Conservation (phyloP, 2,329 filamentous ascomycete species). For the Microdochium nivale region DNA sequence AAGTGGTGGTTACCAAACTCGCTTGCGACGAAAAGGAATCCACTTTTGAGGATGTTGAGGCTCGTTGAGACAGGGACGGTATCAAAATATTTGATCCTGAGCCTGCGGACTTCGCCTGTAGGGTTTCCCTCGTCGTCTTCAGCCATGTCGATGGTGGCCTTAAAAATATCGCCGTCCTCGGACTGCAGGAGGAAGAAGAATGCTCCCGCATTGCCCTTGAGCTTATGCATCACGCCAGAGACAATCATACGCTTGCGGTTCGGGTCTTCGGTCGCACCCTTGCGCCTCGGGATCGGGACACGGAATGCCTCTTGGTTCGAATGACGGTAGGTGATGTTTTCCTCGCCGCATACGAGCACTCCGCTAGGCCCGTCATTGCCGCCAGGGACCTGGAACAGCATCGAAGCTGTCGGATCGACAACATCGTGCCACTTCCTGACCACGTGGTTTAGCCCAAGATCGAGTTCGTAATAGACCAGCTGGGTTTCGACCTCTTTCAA, state of each 20-base stretch:
- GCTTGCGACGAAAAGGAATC: constrained; percentile 86
- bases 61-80: constrained; percentile 83
- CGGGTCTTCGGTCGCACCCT: constrained; percentile 84
- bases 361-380: constrained; percentile 90
- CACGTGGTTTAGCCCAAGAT: constrained; percentile 93
- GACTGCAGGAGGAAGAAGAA: constrained; percentile 97
- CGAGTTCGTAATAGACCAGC: constrained; percentile 94
- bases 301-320: constrained; percentile 87
- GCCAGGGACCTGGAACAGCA: constrained; percentile 92
- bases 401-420: constrained; percentile 80
- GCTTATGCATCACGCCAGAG: constrained; percentile 92
- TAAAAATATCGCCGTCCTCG: constrained; percentile 97
- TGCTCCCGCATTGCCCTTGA: constrained; percentile 70
- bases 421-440: constrained; percentile 93
- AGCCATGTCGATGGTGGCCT: constrained; percentile 85
- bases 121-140: constrained; percentile 70
- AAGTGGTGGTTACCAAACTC: constrained; percentile 92
- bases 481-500: constrained; percentile 78
- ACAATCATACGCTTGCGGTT: constrained; percentile 82
- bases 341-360: constrained; percentile 88
- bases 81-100: constrained; percentile 97
- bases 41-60: constrained; percentile 89
- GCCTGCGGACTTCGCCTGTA: constrained; percentile 69
- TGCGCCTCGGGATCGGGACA: constrained; percentile 78
- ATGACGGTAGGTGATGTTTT: constrained; percentile 94